A percentile compares a stretch with the other conserved stretches of the same genome.
These are phyloP conservation scores for Wallacemonas sp. DNA, from an alignment of 208 protist genomes.

Conservation along the genomic window DNA sequence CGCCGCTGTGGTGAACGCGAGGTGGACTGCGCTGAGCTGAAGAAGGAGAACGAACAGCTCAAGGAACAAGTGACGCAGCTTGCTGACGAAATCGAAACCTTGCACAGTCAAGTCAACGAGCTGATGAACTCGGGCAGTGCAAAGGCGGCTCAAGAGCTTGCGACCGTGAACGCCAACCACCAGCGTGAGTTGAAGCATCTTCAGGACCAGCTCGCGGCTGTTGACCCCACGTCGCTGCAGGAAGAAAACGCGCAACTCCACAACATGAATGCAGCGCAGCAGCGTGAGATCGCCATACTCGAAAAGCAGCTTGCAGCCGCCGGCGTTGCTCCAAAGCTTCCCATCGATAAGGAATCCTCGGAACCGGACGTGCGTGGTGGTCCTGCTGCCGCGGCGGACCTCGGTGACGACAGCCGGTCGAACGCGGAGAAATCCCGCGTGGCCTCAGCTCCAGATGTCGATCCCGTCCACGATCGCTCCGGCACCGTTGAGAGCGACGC, in stretches of 20 bases:
- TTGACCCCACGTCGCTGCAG: constrained; percentile 15
- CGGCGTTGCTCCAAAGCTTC: neutral
- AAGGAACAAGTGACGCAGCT: neutral
- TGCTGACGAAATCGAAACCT: neutral
- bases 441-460: no score
- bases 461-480: no score
- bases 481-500: no score
- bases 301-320: neutral
- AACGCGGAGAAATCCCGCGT: neutral
- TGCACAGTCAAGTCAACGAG: neutral
- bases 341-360: neutral
- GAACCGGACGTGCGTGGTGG: neutral
- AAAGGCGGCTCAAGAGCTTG: neutral
- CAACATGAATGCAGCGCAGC: neutral
- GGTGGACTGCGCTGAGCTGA: constrained; percentile 12
- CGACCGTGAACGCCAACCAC: neutral
- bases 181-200: neutral
- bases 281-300: constrained; percentile 10
- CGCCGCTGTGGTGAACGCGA: constrained; percentile 21
- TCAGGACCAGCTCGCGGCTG: constrained; percentile 21
- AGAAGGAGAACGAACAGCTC: constrained; percentile 2
- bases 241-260: constrained; percentile 3
- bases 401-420: neutral
- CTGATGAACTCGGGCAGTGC: neutral
- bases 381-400: constrained; percentile 7